Evolutionary conservation across 2,329 filamentous ascomycete genomes (phyloP).

Genomic region (Ophiostoma pallidulum): DNA sequence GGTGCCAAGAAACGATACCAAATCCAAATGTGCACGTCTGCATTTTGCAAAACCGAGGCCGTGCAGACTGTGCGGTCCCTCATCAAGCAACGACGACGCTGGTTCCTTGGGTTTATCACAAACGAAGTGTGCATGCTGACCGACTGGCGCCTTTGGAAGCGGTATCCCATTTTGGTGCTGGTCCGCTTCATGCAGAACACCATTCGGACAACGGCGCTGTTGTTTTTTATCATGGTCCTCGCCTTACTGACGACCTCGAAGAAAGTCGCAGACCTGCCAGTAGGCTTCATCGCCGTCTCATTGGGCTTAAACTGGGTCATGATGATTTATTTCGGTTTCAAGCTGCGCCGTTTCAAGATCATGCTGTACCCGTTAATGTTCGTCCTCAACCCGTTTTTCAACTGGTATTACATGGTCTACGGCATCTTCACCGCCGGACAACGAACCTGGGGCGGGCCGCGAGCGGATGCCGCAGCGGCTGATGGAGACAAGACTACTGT

Average conservation of each 20-base stretch:
- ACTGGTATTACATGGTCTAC: constrained; percentile 98
- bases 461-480: constrained; percentile 77
- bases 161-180: constrained; percentile 77
- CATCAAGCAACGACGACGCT: constrained; percentile 87
- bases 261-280: constrained; percentile 66
- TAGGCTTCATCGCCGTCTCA: constrained; percentile 89
- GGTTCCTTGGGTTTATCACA: constrained; percentile 96
- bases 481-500: constrained; percentile 64
- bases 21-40: constrained; percentile 94
- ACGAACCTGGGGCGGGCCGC: constrained; percentile 88
- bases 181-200: constrained; percentile 94
- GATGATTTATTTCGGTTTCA: constrained; percentile 91
- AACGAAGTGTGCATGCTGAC: constrained; percentile 99
- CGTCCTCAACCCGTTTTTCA: constrained; percentile 89
- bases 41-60: constrained; percentile 97
- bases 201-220: constrained; percentile 82
- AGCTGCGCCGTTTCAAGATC: constrained; percentile 81
- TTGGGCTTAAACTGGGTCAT: constrained; percentile 88
- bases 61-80: constrained; percentile 80
- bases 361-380: constrained; percentile 97
- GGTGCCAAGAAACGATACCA: constrained; percentile 87
- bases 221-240: constrained; percentile 90
- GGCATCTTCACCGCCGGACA: constrained; percentile 92
- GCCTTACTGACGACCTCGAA: constrained; percentile 79
- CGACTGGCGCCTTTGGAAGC: constrained; percentile 80